These are phyloP conservation scores for Pseudocercospora pini-densiflorae DNA, from an alignment of 2,329 filamentous ascomycete genomes.

Conservation along the genomic window DNA sequence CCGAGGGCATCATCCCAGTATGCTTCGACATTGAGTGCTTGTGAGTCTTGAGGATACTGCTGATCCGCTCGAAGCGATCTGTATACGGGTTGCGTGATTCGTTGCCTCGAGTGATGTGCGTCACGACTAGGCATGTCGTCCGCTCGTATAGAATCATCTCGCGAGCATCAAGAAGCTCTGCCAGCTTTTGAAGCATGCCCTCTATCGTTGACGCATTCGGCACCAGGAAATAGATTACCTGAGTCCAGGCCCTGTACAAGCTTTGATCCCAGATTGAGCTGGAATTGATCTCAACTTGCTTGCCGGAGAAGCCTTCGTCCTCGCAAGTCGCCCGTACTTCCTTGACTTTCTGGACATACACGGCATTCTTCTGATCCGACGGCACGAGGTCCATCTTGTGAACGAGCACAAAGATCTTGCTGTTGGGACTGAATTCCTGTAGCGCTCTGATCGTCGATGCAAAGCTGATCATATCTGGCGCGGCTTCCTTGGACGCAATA, in stretches of 20 bases:
- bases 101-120: constrained; percentile 77
- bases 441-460: constrained; percentile 87
- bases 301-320: constrained; percentile 61
- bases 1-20: constrained; percentile 78
- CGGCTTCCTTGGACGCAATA: constrained; percentile 93
- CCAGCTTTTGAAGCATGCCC: constrained; percentile 78
- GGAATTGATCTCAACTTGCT: constrained; percentile 78
- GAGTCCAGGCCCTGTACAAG: constrained; percentile 97
- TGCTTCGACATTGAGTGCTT: constrained; percentile 80
- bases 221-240: constrained; percentile 97
- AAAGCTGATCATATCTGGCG: constrained; percentile 91
- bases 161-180: constrained; percentile 85
- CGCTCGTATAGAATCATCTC: constrained; percentile 95
- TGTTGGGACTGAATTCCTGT: constrained; percentile 77
- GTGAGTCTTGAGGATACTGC: constrained; percentile 98
- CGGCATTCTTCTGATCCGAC: constrained; percentile 72
- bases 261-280: constrained; percentile 99
- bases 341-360: constrained; percentile 82
- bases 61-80: constrained; percentile 92
- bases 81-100: constrained; percentile 81
- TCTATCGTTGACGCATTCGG: constrained; percentile 91
- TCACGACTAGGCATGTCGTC: constrained; percentile 95
- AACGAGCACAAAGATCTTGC: constrained; percentile 91
- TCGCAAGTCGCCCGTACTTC: constrained; percentile 75
- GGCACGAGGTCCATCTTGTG: constrained; percentile 99